These are phyloP conservation scores for Leccinum boreale DNA, from an alignment of 768 basidiomycete species.

Conservation along the genomic window DNA sequence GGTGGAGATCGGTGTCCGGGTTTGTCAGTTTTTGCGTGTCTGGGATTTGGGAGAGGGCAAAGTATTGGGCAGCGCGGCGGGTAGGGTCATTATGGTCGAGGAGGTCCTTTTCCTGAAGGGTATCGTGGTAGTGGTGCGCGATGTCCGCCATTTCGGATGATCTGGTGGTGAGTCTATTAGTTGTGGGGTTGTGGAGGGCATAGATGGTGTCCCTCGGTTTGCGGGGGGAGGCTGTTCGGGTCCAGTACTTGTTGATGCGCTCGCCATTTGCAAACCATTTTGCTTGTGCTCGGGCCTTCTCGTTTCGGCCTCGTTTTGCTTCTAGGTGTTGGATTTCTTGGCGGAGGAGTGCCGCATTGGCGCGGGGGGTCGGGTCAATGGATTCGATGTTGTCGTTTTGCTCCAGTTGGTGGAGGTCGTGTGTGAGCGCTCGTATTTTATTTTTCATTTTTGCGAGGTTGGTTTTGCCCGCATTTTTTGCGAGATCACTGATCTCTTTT, in stretches of 20 bases:
- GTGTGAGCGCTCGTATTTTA: background rate
- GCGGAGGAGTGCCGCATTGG: background rate
- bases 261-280: background rate
- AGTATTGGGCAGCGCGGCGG: background rate
- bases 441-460: background rate
- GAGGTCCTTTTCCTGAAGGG: conserved; percentile 18
- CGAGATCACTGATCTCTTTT: background rate
- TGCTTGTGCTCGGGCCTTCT: background rate
- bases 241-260: conserved; percentile 20
- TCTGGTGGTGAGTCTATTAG: background rate
- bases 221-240: background rate
- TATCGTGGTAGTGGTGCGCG: conserved; percentile 9
- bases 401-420: background rate
- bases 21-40: background rate
- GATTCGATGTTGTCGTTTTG: background rate
- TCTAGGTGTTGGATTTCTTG: background rate
- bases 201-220: conserved; percentile 18
- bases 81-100: background rate
- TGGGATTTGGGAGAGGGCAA: background rate
- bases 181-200: conserved; percentile 2
- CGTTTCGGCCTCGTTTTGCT: background rate
- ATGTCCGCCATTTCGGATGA: conserved; percentile 34
- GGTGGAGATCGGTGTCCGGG: conserved; percentile 14
- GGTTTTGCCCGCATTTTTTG: background rate
- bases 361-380: background rate